phyloP scores from a whole-genome alignment of 345 rosid genomes.

The Eucalyptus pauciflora region DNA sequence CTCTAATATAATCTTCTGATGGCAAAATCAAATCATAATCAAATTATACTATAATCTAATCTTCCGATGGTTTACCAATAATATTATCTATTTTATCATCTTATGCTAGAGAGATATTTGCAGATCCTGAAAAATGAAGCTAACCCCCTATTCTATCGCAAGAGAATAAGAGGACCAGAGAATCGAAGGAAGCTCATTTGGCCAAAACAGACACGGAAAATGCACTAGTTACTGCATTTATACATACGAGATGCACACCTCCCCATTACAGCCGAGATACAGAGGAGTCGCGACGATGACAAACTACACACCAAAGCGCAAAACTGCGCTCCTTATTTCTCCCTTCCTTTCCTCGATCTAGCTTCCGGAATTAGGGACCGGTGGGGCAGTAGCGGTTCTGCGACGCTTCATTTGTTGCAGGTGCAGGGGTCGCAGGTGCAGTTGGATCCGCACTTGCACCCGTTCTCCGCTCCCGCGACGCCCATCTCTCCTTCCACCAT shows the following conservation, averaged over 20 bases:
- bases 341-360: neutral
- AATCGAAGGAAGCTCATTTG: neutral
- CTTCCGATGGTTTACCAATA: too few species aligned
- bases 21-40: too few species aligned
- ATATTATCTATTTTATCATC: too few species aligned
- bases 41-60: too few species aligned
- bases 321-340: neutral
- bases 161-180: neutral
- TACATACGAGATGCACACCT: neutral
- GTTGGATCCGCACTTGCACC: slow-evolving; percentile 61
- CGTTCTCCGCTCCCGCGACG: slow-evolving; percentile 38
- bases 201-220: neutral
- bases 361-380: neutral
- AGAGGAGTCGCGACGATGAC: neutral
- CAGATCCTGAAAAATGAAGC: neutral
- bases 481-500: slow-evolving; percentile 13
- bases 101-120: neutral
- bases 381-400: too few species aligned
- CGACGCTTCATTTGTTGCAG: slow-evolving; percentile 23
- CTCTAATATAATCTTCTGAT: too few species aligned
- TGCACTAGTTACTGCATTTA: neutral
- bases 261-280: neutral
- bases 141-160: neutral
- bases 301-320: neutral
- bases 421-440: slow-evolving; percentile 81